These are phyloP conservation scores for Geotrichum macrosporum DNA, from an alignment of 1,139 yeast genomes.

Conservation along the genomic window DNA sequence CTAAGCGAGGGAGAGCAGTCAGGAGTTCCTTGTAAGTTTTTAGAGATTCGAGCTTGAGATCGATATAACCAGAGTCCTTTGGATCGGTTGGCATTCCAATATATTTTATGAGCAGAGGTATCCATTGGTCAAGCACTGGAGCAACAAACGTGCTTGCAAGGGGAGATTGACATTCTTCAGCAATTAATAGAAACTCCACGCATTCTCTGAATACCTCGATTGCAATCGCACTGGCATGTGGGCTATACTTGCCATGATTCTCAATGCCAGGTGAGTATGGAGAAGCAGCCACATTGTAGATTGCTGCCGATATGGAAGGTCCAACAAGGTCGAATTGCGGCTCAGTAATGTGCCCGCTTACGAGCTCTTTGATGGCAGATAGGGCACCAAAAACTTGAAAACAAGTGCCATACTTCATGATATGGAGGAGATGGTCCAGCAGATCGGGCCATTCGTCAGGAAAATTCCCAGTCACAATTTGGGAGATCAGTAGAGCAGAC, in stretches of 20 bases:
- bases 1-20: constrained; percentile 7
- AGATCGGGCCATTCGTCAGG: constrained; percentile 95
- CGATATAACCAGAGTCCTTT: constrained; percentile 3
- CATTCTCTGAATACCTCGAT: constrained; percentile 35
- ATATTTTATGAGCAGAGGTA: constrained; percentile 24
- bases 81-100: constrained; percentile 18
- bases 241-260: constrained; percentile 12
- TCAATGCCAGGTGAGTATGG: neutral
- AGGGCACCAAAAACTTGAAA: constrained; percentile 57
- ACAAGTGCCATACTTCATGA: constrained; percentile 40
- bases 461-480: constrained; percentile 80
- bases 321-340: constrained; percentile 78
- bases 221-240: constrained; percentile 27
- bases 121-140: constrained; percentile 32
- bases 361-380: constrained; percentile 66
- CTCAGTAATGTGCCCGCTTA: constrained; percentile 79
- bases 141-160: constrained; percentile 23
- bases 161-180: constrained; percentile 23
- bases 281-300: constrained; percentile 25
- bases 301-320: constrained; percentile 27
- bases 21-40: constrained; percentile 12
- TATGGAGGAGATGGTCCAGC: constrained; percentile 47
- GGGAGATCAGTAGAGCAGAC: constrained; percentile 73
- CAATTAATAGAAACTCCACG: constrained; percentile 35
- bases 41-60: constrained; percentile 14